Conservation (phyloP, 2,329 filamentous ascomycete genomes). For the Fusarium sp. region DNA sequence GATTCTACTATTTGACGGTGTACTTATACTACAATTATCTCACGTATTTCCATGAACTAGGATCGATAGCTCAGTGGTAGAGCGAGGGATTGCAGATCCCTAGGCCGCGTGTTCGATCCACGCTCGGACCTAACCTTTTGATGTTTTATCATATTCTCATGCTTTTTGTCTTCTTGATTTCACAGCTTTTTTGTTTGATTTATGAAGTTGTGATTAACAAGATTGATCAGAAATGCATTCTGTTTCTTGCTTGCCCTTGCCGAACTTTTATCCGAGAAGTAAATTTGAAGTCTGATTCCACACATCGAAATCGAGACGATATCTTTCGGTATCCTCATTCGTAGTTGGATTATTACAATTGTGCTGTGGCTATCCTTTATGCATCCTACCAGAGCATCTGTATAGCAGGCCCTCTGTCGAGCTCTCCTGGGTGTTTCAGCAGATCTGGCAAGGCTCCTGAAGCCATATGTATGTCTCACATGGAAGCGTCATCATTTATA, state of each 20-base stretch:
- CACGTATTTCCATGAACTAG: accelerated
- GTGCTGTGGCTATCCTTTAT: too few species aligned
- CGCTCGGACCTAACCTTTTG: slow-evolving; percentile 41
- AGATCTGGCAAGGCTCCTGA: neutral
- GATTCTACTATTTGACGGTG: accelerated
- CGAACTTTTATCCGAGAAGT: neutral
- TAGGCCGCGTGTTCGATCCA: slow-evolving; percentile 44
- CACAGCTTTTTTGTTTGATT: neutral
- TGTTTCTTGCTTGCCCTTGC: neutral
- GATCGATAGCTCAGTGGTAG: slow-evolving; percentile 46
- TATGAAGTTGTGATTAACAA: too few species aligned
- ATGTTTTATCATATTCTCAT: accelerated
- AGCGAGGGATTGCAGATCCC: slow-evolving; percentile 44
- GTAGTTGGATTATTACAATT: too few species aligned
- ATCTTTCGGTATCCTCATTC: too few species aligned
- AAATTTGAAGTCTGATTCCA: neutral
- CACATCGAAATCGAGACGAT: neutral
- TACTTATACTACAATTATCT: accelerated
- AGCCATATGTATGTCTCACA: neutral
- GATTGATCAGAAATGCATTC: neutral
- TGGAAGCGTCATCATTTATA: neutral
- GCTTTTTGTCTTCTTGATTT: neutral
- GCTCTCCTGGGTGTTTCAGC: neutral
- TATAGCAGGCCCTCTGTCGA: too few species aligned
- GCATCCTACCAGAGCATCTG: too few species aligned